These are phyloP conservation scores for Dendrostoma leiphaemia DNA, from an alignment of 2,329 filamentous ascomycete species.

Conservation along the genomic window DNA sequence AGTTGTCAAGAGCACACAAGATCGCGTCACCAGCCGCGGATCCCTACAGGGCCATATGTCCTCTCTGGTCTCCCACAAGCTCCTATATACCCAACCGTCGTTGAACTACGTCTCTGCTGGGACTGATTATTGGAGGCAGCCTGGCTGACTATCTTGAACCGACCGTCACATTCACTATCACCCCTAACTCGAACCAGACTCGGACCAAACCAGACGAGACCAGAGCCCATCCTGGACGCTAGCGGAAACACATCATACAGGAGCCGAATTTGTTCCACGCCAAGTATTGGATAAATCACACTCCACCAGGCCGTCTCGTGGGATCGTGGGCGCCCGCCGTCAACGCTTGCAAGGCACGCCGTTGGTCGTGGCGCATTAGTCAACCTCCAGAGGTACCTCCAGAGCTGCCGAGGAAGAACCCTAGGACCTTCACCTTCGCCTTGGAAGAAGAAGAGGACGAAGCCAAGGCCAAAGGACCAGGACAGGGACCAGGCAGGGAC, in stretches of 20 bases:
- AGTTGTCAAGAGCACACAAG: neutral
- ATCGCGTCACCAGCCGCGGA: conserved; percentile 3
- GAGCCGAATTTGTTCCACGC: conserved; percentile 10
- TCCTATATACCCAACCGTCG: no score
- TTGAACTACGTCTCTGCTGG: no score
- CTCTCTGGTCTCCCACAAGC: no score
- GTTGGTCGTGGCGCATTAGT: conserved; percentile 13
- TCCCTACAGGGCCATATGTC: conserved; percentile 3
- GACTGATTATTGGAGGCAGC: no score
- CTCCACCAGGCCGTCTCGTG: conserved; percentile 4
- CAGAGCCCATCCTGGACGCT: conserved; percentile 8
- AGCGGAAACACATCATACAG: conserved; percentile 12
- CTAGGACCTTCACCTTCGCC: no score
- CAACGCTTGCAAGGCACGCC: conserved; percentile 19
- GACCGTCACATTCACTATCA: no score
- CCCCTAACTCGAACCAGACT: neutral
- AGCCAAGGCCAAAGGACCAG: no score
- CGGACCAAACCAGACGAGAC: conserved; percentile 3
- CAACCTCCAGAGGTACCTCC: no score
- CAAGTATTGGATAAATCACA: conserved; percentile 1
- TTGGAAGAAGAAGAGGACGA: no score
- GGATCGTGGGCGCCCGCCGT: conserved; percentile 1
- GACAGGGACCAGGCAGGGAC: conserved; percentile 3
- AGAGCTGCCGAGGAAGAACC: no score
- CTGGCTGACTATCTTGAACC: no score